A percentile compares a stretch with the other conserved stretches of the same genome.
These are phyloP conservation scores for Firmiana major DNA, from an alignment of 345 rosid genomes.

Conservation along the genomic window DNA sequence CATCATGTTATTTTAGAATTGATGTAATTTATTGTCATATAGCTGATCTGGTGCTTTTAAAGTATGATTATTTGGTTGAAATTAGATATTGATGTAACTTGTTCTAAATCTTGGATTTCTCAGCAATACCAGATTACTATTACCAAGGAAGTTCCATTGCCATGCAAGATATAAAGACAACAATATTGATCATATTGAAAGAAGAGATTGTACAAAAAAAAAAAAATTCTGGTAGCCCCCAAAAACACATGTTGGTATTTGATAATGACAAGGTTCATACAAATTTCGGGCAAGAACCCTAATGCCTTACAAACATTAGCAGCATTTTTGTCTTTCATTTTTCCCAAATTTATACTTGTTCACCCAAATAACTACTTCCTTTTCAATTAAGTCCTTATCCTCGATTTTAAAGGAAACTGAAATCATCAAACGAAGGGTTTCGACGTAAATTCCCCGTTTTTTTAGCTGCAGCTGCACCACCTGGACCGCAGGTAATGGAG, in stretches of 20 bases:
- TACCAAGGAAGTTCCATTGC: background rate
- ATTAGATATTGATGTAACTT: no score
- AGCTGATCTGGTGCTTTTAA: no score
- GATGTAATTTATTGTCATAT: no score
- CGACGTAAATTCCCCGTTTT: slow-evolving; percentile 26
- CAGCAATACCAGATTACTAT: background rate
- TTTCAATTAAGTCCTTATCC: background rate
- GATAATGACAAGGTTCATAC: background rate
- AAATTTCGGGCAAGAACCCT: background rate
- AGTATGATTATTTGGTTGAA: no score
- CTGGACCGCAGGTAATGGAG: slow-evolving; percentile 58
- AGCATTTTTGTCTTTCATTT: background rate
- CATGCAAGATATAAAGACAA: background rate
- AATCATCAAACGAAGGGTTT: slow-evolving; percentile 24
- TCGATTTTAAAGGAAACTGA: slow-evolving; percentile 26
- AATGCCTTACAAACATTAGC: background rate
- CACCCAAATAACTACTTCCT: no score
- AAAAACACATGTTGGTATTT: background rate
- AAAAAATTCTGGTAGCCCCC: background rate
- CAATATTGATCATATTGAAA: background rate
- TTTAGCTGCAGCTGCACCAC: slow-evolving; percentile 22
- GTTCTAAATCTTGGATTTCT: background rate
- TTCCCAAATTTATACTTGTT: no score
- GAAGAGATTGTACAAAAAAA: background rate
- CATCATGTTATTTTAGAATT: no score